Evolutionary conservation across 441 rosid species (phyloP), one percentile per base, ranked within the genome.

Genomic region (Erysimum pusillum): DNA sequence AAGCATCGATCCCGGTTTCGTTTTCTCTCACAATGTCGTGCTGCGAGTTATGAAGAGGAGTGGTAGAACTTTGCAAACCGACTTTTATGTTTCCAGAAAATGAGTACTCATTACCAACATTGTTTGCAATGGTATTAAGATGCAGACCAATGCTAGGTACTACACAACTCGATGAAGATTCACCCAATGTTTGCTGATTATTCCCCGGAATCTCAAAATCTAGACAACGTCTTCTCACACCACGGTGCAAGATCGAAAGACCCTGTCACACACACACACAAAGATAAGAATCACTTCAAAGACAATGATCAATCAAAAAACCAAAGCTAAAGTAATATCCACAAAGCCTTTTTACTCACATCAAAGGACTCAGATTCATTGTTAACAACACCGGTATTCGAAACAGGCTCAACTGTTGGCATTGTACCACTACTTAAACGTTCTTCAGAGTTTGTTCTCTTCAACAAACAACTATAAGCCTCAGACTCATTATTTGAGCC

Each of bases 211-310:
- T 83, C 84, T 92, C 98, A 82, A 96, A 93, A 80, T 96, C 97
- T 31, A 96, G 83, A 85, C 97, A 91, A 7, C 97, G 92, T 77
- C 96, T 86, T 81, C 91, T 83, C 79, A 89, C 79, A 12, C 98
- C 94, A 42, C 94, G 91, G 63, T 91, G 86, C 52, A 85, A 79
- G 81, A 70, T 83, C 42, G 89, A 82, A 83, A 81, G 74, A 49
- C 79, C 75, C 98, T 95, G 45, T 15, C 15, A 69, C 48, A 79
- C 77, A 76, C 45, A 80, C 44, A 68, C n/a, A 73, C 42, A 76
- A 17, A 28, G 6, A 45, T 45, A 6, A 46, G 12, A 60, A 32
- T 2, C 36, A 41, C 6, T 10, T 69, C 65, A 69, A n/a, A 69
- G 34, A 66, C 49, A 71, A 36, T 10, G 25, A 72, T 22, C 59